A percentile compares a stretch with the other conserved stretches of the same genome.
phyloP scores from a whole-genome alignment of 2,329 filamentous ascomycete genomes.

The Tricladium varicosporioides region DNA sequence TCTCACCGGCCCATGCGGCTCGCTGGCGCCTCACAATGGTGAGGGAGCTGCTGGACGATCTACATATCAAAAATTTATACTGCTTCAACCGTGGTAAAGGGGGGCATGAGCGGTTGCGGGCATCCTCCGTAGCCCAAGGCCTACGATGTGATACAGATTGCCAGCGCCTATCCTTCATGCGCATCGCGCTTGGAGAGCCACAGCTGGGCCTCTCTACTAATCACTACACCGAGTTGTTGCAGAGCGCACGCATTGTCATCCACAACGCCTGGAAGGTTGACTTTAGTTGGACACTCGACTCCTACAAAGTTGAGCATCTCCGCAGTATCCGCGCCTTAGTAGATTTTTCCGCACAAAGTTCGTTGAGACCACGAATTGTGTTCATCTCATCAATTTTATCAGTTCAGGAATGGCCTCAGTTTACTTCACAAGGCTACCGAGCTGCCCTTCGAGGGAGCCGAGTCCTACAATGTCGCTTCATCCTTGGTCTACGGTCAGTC shows the following conservation, averaged over 20 bases:
- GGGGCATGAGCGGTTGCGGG: not conserved
- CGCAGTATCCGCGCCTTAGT: conserved; percentile 39
- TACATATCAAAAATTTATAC: not conserved
- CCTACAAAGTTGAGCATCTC: conserved; percentile 35
- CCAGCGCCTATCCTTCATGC: not conserved
- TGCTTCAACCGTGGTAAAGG: not conserved
- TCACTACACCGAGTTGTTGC: not conserved
- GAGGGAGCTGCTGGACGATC: not conserved
- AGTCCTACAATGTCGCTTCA: not conserved
- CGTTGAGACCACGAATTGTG: not conserved
- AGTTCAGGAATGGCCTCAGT: not conserved
- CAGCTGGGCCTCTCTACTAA: not conserved
- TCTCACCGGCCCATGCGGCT: not conserved
- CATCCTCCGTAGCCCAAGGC: not conserved
- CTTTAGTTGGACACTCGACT: conserved; percentile 33
- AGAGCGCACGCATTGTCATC: conserved; percentile 33
- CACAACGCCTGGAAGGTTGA: conserved; percentile 49
- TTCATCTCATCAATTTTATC: not conserved
- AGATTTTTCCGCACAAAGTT: not conserved
- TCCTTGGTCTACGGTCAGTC: conserved; percentile 1
- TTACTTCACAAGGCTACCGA: not conserved
- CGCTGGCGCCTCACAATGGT: not conserved
- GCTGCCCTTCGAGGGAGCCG: not conserved
- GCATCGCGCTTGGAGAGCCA: not conserved
- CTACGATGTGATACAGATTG: not conserved